Evolutionary conservation across 2,329 filamentous ascomycete genomes (phyloP), one percentile per base, ranked within the genome.

Genomic region (Xylariaceae sp.): DNA sequence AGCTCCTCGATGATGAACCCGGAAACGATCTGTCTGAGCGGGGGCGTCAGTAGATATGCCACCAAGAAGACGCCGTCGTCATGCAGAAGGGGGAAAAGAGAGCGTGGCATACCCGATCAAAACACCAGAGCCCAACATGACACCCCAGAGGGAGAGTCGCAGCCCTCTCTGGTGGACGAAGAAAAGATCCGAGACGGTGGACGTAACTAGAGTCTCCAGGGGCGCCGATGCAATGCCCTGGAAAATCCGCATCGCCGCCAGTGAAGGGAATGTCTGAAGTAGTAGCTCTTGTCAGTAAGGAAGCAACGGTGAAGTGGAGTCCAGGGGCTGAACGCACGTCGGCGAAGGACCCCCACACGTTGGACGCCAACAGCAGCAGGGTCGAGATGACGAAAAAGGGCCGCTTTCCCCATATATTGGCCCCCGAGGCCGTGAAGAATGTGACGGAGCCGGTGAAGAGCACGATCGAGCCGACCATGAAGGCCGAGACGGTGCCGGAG

Each of bases 11-110:
- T 59, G 36, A 60, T 59, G 37, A 56, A 56, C 10, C 57, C 54
- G 1, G 63, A 56, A 31, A 68, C 63, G 8, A 63, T 58, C 49
- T 65, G 62, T 5, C 63, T 61, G n/a, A n/a, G n/a, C 9, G 5
- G 14, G 27, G 4, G 6, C 16, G 25, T 33, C 18, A 35, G 24
- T 25, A 12, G 19, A 19, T 12, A 23, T 12, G 8, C 21, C 21
- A 23, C 8, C 21, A 23, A 23, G 21, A 23, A 23, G 12, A 8
- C 21, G n/a, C n/a, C n/a, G n/a, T n/a, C n/a, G n/a, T n/a, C n/a
- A n/a, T n/a, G n/a, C n/a, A n/a, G 15, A 14, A 11, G 24, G 24
- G 24, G 12, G 24, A 26, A 7, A 26, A n/a, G n/a, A n/a, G 21
- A 8, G 12, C 21, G 8, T 23, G 21, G 21, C 35, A 26, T 33